Base-by-base conservation (phyloP, 1,284 basidiomycete genomes). In the Melampsora americana region DNA sequence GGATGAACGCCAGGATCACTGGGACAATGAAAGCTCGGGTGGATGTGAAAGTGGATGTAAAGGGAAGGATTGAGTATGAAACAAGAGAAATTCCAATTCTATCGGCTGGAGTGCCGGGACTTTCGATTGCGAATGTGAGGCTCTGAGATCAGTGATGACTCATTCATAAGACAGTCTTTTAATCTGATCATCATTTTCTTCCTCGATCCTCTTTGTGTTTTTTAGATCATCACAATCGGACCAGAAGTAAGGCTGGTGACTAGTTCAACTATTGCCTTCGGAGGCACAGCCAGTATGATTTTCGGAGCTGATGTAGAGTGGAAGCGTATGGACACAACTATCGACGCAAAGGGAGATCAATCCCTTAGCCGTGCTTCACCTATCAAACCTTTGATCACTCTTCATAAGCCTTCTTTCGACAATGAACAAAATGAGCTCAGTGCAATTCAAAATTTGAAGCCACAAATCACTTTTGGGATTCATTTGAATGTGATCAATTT, bases 391-490 rank as follows among this genome's bases (percentile, higher is more conserved):
- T 26, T 68, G 16, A 61, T 76, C 42, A 50, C 30, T 12, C 44
- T 30, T 20, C 73, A 76, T 56, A 65, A 20, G 28, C 50, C 73
- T 50, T 32, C 30, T 26, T 76, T 76, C 60, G n/a, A 61, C 32
- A 69, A 53, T 18, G 44, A 53, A 20, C 73, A 66, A 32, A 39
- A 32, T 28, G 39, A 69, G 42, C 66, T 76, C 20, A 61, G 46
- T 46, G 35, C 69, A 23, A 20, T 60, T 6, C 73, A 76, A 48
- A 39, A 68, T 56, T 69, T 76, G 23, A 76, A 76, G 39, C 73
- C 73, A 39, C 73, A 76, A 69, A 23, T 76, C 1, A 46, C 12
- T 12, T 76, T 76, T 53, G 73, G 73, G 28, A 76, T 76, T n/a
- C 28, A 60, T 0, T 46, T 76, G 2, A 1, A 42, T 5, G 53